These are phyloP conservation scores for Aspergillus melleus DNA, from an alignment of 2,329 filamentous ascomycete genomes.

Conservation along the genomic window DNA sequence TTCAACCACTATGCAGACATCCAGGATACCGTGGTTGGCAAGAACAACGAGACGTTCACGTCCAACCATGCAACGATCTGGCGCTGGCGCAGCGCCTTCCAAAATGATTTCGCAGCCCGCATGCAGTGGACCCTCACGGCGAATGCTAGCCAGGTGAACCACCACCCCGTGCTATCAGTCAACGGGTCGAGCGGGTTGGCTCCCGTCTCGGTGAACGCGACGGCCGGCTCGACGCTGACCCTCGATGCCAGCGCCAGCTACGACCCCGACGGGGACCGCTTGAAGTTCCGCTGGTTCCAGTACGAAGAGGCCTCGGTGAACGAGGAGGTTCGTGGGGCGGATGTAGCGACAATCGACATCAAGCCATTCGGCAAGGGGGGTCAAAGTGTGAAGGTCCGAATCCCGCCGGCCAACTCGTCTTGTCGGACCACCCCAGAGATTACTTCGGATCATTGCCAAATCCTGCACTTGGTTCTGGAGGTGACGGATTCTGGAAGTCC, in stretches of 20 bases:
- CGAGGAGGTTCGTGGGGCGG: background rate
- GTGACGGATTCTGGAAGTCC: constrained; percentile 21
- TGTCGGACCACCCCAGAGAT: constrained; percentile 15
- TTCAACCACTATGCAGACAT: constrained; percentile 33
- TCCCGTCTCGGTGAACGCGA: background rate
- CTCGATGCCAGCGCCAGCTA: background rate
- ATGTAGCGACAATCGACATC: constrained; percentile 7
- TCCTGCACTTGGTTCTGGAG: constrained; percentile 23
- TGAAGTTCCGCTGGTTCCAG: background rate
- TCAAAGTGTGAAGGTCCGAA: constrained; percentile 14
- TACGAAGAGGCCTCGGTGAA: background rate
- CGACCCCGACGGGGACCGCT: background rate
- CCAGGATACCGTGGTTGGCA: constrained; percentile 34
- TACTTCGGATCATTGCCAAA: constrained; percentile 9
- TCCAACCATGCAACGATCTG: background rate
- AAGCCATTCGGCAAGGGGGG: constrained; percentile 10
- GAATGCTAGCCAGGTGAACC: background rate
- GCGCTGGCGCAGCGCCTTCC: background rate
- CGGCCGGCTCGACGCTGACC: background rate
- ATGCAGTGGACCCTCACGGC: background rate
- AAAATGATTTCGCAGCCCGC: background rate
- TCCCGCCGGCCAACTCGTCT: constrained; percentile 19
- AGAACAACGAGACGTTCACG: background rate
- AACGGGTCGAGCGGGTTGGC: background rate
- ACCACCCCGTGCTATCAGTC: background rate